These are phyloP conservation scores for Blastobotrys arbuscula DNA, from an alignment of 1,139 yeast species.

Conservation along the genomic window DNA sequence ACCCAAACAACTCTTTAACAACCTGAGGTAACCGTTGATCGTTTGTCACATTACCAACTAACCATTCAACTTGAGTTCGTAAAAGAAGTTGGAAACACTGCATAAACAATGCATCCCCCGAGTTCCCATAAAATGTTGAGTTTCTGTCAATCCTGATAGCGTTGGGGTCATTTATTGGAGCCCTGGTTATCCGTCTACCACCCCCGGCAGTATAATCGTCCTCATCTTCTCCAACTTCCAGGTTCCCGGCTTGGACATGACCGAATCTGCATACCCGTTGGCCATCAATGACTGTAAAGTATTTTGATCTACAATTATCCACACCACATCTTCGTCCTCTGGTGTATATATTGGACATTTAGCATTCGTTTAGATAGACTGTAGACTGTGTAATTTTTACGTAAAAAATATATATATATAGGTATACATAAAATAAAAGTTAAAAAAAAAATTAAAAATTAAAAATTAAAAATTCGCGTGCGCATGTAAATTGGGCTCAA, in stretches of 20 bases:
- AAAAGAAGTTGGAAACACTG: conserved; percentile 54
- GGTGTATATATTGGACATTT: conserved; percentile 37
- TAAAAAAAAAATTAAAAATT: no score
- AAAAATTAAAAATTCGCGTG: no score
- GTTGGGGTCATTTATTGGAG: background rate
- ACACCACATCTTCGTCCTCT: conserved; percentile 84
- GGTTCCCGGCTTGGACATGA: conserved; percentile 76
- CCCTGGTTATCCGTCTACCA: conserved; percentile 23
- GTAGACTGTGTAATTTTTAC: no score
- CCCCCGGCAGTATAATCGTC: conserved; percentile 15
- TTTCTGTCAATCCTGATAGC: conserved; percentile 25
- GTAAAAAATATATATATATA: no score
- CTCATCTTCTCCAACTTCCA: conserved; percentile 73
- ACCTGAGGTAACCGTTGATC: conserved; percentile 38
- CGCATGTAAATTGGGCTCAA: no score
- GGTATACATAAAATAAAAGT: no score
- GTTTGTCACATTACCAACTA: conserved; percentile 25
- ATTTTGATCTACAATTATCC: conserved; percentile 77
- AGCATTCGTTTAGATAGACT: background rate
- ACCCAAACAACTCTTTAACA: conserved; percentile 50
- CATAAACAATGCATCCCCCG: conserved; percentile 44
- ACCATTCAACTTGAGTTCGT: conserved; percentile 43
- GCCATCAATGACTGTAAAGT: conserved; percentile 71
- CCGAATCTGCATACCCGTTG: conserved; percentile 81
- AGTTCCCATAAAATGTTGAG: conserved; percentile 44